A percentile compares a stretch with the other conserved stretches of the same genome.
phyloP scores from a whole-genome alignment of 1,139 yeast genomes.

The Blastobotrys malaysiensis region DNA sequence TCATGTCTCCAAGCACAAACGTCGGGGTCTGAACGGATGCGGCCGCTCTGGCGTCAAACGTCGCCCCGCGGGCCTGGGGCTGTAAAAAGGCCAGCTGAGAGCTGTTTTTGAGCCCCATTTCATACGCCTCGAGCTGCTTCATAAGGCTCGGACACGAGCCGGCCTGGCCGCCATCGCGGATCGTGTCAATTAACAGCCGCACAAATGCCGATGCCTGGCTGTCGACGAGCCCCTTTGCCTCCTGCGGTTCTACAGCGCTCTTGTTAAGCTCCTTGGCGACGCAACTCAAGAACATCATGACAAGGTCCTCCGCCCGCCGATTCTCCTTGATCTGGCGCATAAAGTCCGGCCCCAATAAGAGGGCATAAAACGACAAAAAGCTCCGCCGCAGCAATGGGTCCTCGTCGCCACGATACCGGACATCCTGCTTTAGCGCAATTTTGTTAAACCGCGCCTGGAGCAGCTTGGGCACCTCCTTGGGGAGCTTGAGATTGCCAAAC shows the following conservation, averaged over 20 bases:
- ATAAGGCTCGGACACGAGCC: constrained; percentile 26
- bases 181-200: constrained; percentile 45
- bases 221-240: constrained; percentile 46
- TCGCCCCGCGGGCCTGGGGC: constrained; percentile 4
- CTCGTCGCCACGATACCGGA: constrained; percentile 25
- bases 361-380: constrained; percentile 58
- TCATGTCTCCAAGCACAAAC: constrained; percentile 28
- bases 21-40: constrained; percentile 22
- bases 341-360: constrained; percentile 50
- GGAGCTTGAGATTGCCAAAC: constrained; percentile 34
- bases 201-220: constrained; percentile 56
- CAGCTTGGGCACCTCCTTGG: constrained; percentile 44
- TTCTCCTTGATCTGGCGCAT: constrained; percentile 38
- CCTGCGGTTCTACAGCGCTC: constrained; percentile 40
- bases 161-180: constrained; percentile 34
- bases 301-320: constrained; percentile 55
- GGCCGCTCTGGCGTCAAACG: neutral
- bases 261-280: constrained; percentile 61
- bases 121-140: constrained; percentile 30
- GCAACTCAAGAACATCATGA: constrained; percentile 59
- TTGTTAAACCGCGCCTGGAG: constrained; percentile 47
- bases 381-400: constrained; percentile 39
- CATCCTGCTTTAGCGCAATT: constrained; percentile 46
- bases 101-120: constrained; percentile 31
- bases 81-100: constrained; percentile 32